Conservation (phyloP, 192 early-diverging fungal genomes). For the Glomus cerebriforme region DNA sequence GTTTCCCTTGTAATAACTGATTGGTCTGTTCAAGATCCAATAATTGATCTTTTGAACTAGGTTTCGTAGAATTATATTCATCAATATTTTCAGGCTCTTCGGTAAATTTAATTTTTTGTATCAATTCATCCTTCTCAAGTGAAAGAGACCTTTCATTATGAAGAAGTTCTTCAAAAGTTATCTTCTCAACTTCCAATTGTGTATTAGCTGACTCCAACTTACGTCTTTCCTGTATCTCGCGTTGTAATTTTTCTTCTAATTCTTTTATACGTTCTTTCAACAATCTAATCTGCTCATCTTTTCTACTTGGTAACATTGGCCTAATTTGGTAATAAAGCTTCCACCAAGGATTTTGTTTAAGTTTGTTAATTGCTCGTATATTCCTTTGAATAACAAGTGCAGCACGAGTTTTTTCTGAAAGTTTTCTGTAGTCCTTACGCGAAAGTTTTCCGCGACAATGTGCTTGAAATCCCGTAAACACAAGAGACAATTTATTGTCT, state of each 20-base stretch:
- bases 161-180: slow-evolving; percentile 66
- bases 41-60: slow-evolving; percentile 46
- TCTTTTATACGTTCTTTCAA: slow-evolving; percentile 72
- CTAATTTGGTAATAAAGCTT: slow-evolving; percentile 91
- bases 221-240: slow-evolving; percentile 58
- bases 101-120: slow-evolving; percentile 66
- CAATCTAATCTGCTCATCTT: slow-evolving; percentile 79
- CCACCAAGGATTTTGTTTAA: slow-evolving; percentile 97
- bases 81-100: slow-evolving; percentile 67
- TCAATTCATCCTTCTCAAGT: slow-evolving; percentile 81
- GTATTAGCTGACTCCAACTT: slow-evolving; percentile 58
- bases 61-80: slow-evolving; percentile 60
- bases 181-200: slow-evolving; percentile 71
- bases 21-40: slow-evolving; percentile 63
- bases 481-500: slow-evolving; percentile 79
- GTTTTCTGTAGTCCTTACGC: slow-evolving; percentile 58
- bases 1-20: slow-evolving; percentile 51
- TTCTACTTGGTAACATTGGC: slow-evolving; percentile 81
- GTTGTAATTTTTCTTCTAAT: slow-evolving; percentile 67
- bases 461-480: slow-evolving; percentile 86
- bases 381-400: slow-evolving; percentile 95
- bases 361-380: slow-evolving; percentile 83
- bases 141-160: slow-evolving; percentile 74
- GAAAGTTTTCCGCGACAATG: slow-evolving; percentile 82
- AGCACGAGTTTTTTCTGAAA: slow-evolving; percentile 71